Percentiles rank a stretch among this genome's conserved stretches.
Conservation (phyloP, 164 flowering plant species). For the Brasenia schreberi region DNA sequence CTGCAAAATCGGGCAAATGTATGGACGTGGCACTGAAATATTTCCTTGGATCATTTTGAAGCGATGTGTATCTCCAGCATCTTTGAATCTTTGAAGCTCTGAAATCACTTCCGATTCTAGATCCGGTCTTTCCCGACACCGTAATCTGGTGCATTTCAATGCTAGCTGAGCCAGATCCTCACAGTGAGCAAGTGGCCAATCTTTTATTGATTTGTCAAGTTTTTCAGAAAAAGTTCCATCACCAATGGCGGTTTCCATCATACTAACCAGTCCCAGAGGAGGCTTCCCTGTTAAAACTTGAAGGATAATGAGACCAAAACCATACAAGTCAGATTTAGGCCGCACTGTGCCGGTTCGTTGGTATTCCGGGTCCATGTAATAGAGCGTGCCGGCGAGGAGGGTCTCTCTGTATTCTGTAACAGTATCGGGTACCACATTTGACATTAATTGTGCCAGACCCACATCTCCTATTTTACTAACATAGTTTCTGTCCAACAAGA, state of each 20-base stretch:
- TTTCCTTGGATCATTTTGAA: constrained; percentile 15
- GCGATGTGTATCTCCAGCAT: constrained; percentile 27
- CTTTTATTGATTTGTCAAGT: constrained; percentile 45
- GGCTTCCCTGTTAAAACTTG: constrained; percentile 51
- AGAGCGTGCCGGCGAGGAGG: constrained; percentile 57
- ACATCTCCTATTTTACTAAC: constrained; percentile 79
- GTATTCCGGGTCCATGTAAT: constrained; percentile 90
- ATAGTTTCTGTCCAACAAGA: constrained; percentile 50
- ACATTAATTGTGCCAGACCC: constrained; percentile 60
- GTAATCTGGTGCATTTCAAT: constrained; percentile 39
- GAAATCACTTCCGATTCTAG: constrained; percentile 63
- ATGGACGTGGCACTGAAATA: constrained; percentile 45
- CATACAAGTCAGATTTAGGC: constrained; percentile 81
- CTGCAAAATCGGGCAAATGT: constrained; percentile 80
- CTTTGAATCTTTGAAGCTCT: constrained; percentile 40
- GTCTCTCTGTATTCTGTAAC: constrained; percentile 56
- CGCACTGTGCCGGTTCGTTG: constrained; percentile 75
- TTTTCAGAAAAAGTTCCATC: constrained; percentile 27
- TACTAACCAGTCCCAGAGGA: constrained; percentile 38
- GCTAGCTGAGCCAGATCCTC: constrained; percentile 51
- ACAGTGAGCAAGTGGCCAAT: constrained; percentile 71
- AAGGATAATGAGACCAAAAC: constrained; percentile 59
- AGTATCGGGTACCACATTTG: constrained; percentile 56
- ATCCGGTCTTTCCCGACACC: constrained; percentile 88
- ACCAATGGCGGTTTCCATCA: constrained; percentile 38